Conservation (phyloP, 2,329 filamentous ascomycete species). For the Aspergillus sojae region DNA sequence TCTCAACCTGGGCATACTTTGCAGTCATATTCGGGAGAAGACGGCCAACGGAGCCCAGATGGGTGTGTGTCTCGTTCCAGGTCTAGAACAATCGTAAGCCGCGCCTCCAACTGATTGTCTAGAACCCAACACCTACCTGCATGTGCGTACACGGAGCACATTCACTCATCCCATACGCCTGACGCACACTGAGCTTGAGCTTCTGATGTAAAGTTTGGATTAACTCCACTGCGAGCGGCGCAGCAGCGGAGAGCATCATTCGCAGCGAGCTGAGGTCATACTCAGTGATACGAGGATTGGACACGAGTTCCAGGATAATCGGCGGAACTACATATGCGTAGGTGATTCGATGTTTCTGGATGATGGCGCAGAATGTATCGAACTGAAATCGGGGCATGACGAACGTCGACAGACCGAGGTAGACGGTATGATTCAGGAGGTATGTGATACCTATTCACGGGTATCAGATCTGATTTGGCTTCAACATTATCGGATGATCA, state of each 20-base stretch:
- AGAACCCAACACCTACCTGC: slow-evolving; percentile 8
- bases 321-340: too few relatives aligned
- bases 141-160: slow-evolving; percentile 17
- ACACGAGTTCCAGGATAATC: slow-evolving; percentile 15
- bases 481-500: not conserved
- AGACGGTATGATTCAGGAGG: too few relatives aligned
- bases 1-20: slow-evolving; percentile 10
- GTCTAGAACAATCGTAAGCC: not conserved
- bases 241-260: slow-evolving; percentile 17
- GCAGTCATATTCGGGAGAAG: slow-evolving; percentile 23
- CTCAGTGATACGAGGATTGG: slow-evolving; percentile 9
- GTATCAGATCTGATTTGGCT: too few relatives aligned
- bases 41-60: slow-evolving; percentile 16
- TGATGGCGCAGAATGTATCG: too few relatives aligned
- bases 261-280: slow-evolving; percentile 17
- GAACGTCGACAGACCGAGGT: too few relatives aligned
- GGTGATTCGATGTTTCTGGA: too few relatives aligned
- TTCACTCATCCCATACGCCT: slow-evolving; percentile 21
- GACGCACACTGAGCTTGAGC: slow-evolving; percentile 11
- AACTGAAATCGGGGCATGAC: too few relatives aligned
- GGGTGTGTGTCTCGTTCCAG: not conserved
- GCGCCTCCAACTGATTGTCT: not conserved
- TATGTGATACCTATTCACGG: too few relatives aligned
- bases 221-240: slow-evolving; percentile 15
- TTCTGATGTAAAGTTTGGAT: slow-evolving; percentile 16